Percentiles rank a stretch among this genome's conserved stretches.
Evolutionary conservation across 176 grass and related monocot genomes (phyloP).

Genomic region (Eragrostis nindensis): DNA sequence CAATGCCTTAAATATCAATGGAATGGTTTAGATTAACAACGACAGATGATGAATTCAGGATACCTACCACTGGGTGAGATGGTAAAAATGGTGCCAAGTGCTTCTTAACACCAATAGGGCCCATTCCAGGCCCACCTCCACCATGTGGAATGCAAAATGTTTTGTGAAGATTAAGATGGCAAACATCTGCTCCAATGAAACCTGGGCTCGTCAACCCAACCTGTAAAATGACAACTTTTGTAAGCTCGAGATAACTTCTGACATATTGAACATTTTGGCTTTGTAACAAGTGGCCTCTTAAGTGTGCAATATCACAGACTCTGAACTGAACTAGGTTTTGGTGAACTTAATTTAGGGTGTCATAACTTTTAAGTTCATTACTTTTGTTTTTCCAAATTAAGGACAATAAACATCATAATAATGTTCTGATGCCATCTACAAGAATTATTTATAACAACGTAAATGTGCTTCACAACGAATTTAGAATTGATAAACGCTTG

Average conservation of each 20-base stretch:
- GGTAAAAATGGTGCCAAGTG: constrained; percentile 98
- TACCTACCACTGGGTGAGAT: constrained; percentile 92
- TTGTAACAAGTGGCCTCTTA: neutral
- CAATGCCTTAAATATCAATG: constrained; percentile 5
- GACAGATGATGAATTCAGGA: constrained; percentile 34
- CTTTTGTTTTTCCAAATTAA: neutral
- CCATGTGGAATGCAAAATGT: constrained; percentile 99
- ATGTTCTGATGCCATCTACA: constrained; percentile 12
- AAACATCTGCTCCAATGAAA: constrained; percentile 98
- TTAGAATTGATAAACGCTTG: neutral
- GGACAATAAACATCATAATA: neutral
- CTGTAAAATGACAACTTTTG: constrained; percentile 47
- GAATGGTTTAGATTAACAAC: constrained; percentile 6
- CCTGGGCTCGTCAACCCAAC: constrained; percentile 98
- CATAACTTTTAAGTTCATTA: neutral
- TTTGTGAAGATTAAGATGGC: constrained; percentile 98
- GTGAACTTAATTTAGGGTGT: neutral
- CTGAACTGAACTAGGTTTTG: neutral
- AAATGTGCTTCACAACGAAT: neutral
- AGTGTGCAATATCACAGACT: neutral
- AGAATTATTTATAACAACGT: neutral
- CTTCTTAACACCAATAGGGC: constrained; percentile 99
- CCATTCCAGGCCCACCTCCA: constrained; percentile 99
- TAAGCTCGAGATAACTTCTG: constrained; percentile 17
- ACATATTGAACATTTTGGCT: neutral